Conservation (phyloP, 2,329 filamentous ascomycete species). For the Curvularia eragrostidis region DNA sequence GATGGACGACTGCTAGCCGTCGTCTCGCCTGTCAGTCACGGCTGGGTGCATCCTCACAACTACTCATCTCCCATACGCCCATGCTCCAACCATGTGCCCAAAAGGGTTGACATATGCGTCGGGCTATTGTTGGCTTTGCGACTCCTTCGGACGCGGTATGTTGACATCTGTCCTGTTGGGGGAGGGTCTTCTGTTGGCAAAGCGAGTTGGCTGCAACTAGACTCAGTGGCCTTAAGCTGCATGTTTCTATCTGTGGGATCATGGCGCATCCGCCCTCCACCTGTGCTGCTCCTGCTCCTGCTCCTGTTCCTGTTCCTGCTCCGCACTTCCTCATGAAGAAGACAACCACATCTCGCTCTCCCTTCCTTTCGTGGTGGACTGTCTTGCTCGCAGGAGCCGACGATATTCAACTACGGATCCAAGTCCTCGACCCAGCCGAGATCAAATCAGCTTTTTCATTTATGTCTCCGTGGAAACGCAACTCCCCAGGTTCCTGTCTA, state of each 20-base stretch:
- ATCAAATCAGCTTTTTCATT: slow-evolving; percentile 1
- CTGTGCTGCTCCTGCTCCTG: background rate
- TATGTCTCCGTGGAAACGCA: background rate
- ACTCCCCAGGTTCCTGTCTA: background rate
- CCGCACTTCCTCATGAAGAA: background rate
- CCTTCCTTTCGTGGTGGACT: slow-evolving; percentile 1
- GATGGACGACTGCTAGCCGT: background rate
- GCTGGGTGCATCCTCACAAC: background rate
- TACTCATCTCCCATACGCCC: background rate
- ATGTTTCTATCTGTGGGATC: slow-evolving; percentile 6
- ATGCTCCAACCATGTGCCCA: background rate
- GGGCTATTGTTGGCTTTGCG: slow-evolving; percentile 2
- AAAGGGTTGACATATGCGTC: background rate
- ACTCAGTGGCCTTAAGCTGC: slow-evolving; percentile 11
- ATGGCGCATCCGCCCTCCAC: slow-evolving; percentile 6
- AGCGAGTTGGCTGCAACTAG: slow-evolving; percentile 5
- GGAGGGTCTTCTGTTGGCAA: slow-evolving; percentile 1
- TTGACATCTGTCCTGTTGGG: slow-evolving; percentile 9
- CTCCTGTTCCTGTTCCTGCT: background rate
- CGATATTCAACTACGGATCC: slow-evolving; percentile 3
- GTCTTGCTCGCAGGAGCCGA: slow-evolving; percentile 3
- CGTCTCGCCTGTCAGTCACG: slow-evolving; percentile 3
- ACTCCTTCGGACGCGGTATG: slow-evolving; percentile 2
- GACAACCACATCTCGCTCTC: slow-evolving; percentile 2
- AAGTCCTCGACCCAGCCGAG: background rate